Evolutionary conservation across 2,329 filamentous ascomycete species (phyloP), one percentile per base, ranked within the genome.

Genomic region (Sarocladium brachiariae): DNA sequence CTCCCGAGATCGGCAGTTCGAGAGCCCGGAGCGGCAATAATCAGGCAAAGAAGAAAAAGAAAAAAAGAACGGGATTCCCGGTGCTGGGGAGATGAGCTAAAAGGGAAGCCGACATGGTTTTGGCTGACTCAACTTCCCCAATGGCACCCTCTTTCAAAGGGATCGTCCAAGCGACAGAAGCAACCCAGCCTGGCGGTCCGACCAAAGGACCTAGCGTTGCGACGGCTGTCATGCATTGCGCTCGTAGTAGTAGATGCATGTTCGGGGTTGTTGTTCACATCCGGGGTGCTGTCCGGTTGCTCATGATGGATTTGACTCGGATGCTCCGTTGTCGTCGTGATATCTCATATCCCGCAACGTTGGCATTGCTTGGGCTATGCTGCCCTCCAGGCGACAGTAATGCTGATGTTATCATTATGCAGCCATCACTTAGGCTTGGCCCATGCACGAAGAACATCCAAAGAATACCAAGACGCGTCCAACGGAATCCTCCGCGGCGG

Each of bases 1-100:
- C 13, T 31, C 43, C 43, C 43, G 43, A 47, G 43, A 47, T 47
- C 43, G 43, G 43, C 43, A 47, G 43, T 47, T 23, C 9, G 13
- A 19, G n/a, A 14, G 43, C 3, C 9, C 25, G 25, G 4, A 13
- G n/a, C 43, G 43, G 43, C 43, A 47, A 30, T 47, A 33, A 33
- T 45, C 24, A 18, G 43, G 43, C 43, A 33, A 33, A 47, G 27
- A 21, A 19, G n/a, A 16, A 21, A 39, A 21, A 39, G 16, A 35
- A 35, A 18, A 35, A 35, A 35, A n/a, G 10, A n/a, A 13, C 16
- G 35, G n/a, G 18, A 13, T 21, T n/a, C n/a, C n/a, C n/a, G n/a
- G n/a, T n/a, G n/a, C n/a, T n/a, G n/a, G n/a, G n/a, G n/a, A n/a
- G n/a, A n/a, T n/a, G n/a, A n/a, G n/a, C n/a, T n/a, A n/a, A n/a